Evolutionary conservation across 352 stramenopile genomes (phyloP).

Genomic region (Pythium scleroteichum): DNA sequence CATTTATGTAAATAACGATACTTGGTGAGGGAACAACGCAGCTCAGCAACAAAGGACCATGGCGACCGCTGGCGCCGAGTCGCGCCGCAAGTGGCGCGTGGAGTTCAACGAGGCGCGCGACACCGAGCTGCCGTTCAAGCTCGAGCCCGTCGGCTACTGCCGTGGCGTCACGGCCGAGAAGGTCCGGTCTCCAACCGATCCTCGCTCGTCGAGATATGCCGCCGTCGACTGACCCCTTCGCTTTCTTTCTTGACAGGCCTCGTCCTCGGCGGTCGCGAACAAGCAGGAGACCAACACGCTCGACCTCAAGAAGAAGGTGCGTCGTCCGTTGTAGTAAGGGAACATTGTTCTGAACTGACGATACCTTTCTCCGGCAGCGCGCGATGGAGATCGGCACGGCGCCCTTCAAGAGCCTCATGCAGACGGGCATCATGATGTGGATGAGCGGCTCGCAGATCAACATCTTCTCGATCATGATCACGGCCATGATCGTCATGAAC

Average conservation of each 20-base stretch:
- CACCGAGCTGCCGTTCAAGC: conserved; percentile 55
- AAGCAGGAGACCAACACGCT: conserved; percentile 58
- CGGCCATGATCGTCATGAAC: conserved; percentile 92
- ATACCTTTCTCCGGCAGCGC: conserved; percentile 49
- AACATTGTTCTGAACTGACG: no score
- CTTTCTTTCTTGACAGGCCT: conserved; percentile 32
- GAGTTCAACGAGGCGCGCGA: conserved; percentile 78
- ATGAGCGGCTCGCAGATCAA: conserved; percentile 94
- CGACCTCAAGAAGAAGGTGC: conserved; percentile 88
- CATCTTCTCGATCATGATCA: conserved; percentile 96
- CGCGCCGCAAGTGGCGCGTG: conserved; percentile 68
- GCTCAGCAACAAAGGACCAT: conserved; percentile 9
- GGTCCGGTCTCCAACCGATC: conserved; percentile 27
- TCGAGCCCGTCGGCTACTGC: conserved; percentile 72
- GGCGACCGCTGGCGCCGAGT: conserved; percentile 24
- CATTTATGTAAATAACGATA: conserved; percentile 9
- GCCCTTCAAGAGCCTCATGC: conserved; percentile 92
- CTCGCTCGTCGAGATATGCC: background rate
- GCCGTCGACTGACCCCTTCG: background rate
- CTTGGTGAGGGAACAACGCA: conserved; percentile 13
- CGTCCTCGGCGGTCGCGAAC: conserved; percentile 59
- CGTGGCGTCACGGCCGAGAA: conserved; percentile 60
- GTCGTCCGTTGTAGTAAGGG: background rate
- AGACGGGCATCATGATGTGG: conserved; percentile 96
- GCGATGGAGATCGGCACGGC: conserved; percentile 90